Base-by-base conservation (phyloP, 208 protist genomes). In the Strigomonas galati region DNA sequence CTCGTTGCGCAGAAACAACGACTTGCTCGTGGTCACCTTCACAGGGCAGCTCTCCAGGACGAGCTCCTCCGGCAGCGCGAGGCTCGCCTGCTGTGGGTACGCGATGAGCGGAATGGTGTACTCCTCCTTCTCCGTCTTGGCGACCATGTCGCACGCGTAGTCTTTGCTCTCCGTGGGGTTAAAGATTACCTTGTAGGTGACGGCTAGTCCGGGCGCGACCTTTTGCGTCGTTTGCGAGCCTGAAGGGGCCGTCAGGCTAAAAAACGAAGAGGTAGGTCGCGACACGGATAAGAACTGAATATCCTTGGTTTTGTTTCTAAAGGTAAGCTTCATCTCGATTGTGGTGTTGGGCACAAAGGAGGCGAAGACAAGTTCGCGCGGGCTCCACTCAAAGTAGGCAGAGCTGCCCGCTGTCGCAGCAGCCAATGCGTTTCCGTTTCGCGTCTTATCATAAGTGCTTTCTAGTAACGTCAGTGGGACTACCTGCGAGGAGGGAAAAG, bases 1-100 rank as follows among this genome's bases (percentile, higher is more conserved):
- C 17, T 67, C 69, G 76, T 98, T 98, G 31, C 93, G 87, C n/a
- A 98, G 67, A 65, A 98, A 93, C 9, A 98, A 57, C 4, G 91
- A 81, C 49, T 88, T 86, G 17, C 31, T 62, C 23, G 69, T 79
- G 14, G 60, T 68, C 12, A 85, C 74, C 51, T 90, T 93, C 31
- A 97, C 85, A 9, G 94, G 93, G 30, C 78, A 81, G 9, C 72
- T 71, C 9, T 74, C 69, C 28, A 98, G 79, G 17, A 65, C 58
- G 26, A 98, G 67, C 15, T 65, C 62, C 1, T 70, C 37, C 0
- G 96, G 95, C 35, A 98, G 75, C n/a, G 91, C 82, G 37, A 99
- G 78, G 14, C 59, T 54, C 1, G 89, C 94, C n/a, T 93, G 93
- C 57, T 76, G 84, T 12, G 80, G 82, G 59, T 89, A 75, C 2